These are phyloP conservation scores for Fremontodendron californicum DNA, from an alignment of 345 rosid species.

Conservation along the genomic window DNA sequence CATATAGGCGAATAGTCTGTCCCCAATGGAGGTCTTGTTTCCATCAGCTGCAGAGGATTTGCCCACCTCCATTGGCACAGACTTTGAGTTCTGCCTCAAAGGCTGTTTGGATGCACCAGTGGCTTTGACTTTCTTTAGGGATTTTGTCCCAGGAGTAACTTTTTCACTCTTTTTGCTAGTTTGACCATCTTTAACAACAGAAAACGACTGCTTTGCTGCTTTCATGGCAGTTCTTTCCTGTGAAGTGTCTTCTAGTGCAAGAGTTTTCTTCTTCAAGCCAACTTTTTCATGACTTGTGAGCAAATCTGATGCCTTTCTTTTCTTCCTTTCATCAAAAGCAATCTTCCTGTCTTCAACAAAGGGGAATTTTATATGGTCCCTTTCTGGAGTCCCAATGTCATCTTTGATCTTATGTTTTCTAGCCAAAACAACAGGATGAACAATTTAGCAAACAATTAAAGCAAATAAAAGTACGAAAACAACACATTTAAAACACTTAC, in stretches of 20 bases:
- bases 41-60: slow-evolving; percentile 29
- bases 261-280: slow-evolving; percentile 27
- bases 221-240: slow-evolving; percentile 25
- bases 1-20: slow-evolving; percentile 23
- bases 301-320: slow-evolving; percentile 30
- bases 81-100: slow-evolving; percentile 30
- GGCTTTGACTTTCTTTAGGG: slow-evolving; percentile 35
- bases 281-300: slow-evolving; percentile 30
- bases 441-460: slow-evolving; percentile 16
- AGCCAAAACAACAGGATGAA: slow-evolving; percentile 18
- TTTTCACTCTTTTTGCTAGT: slow-evolving; percentile 34
- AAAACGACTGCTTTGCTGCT: slow-evolving; percentile 25
- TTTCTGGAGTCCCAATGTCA: slow-evolving; percentile 62
- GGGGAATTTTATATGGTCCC: slow-evolving; percentile 78
- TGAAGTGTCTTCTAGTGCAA: slow-evolving; percentile 25
- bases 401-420: slow-evolving; percentile 77
- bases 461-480: slow-evolving; percentile 10
- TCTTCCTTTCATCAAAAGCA: slow-evolving; percentile 23
- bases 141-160: slow-evolving; percentile 30
- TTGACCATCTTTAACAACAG: slow-evolving; percentile 31
- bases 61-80: slow-evolving; percentile 25
- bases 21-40: slow-evolving; percentile 43
- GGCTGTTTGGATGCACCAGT: slow-evolving; percentile 30
- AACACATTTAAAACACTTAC: slow-evolving; percentile 42
- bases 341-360: slow-evolving; percentile 31